These are phyloP conservation scores for Russula lepida DNA, from an alignment of 768 basidiomycete species.

Conservation along the genomic window DNA sequence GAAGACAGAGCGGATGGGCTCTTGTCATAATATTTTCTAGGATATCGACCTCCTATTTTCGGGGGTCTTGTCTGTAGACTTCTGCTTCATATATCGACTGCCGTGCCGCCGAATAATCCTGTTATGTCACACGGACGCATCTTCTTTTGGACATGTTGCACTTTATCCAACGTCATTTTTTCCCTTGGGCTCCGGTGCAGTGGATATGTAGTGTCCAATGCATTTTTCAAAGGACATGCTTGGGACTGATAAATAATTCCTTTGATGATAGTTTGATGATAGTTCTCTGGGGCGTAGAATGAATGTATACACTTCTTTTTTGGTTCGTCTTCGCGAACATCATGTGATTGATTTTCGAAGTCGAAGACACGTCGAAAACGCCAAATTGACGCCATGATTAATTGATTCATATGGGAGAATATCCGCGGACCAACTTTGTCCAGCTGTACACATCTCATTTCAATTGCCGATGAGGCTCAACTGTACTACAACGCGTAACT, in stretches of 20 bases:
- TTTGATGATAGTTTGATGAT: not conserved
- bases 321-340: not conserved
- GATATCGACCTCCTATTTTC: not conserved
- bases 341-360: too few relatives aligned
- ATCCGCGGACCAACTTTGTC: not conserved
- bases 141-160: not conserved
- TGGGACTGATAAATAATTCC: not conserved
- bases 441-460: not conserved
- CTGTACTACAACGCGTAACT: not conserved
- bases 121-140: not conserved
- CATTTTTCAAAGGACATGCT: not conserved
- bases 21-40: slow-evolving; percentile 14
- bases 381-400: not conserved
- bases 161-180: not conserved
- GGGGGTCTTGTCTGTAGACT: not conserved
- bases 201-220: not conserved
- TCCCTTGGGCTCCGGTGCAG: not conserved
- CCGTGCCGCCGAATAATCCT: too few relatives aligned
- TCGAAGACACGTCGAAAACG: not conserved
- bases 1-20: slow-evolving; percentile 51
- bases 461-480: not conserved
- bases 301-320: not conserved
- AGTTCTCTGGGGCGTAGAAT: not conserved
- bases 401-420: not conserved
- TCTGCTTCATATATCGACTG: not conserved